A percentile compares a stretch with the other conserved stretches of the same genome.
phyloP scores from a whole-genome alignment of 345 rosid genomes.

The sweet orange (Citrus sinensis) region DVS_A1.0 CM039166.1:19052501-19053000 shows the following conservation, averaged over 20 bases:
- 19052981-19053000: background rate
- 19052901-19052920: slow-evolving; percentile 74
- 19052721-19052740: slow-evolving; percentile 96
- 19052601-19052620: slow-evolving; percentile 76
- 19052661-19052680: slow-evolving; percentile 89
- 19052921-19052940: slow-evolving; percentile 57
- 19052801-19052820: slow-evolving; percentile 69
- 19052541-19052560: background rate
- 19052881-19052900: slow-evolving; percentile 45
- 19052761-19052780: slow-evolving; percentile 92
- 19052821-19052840: slow-evolving; percentile 83
- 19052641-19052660: slow-evolving; percentile 99
- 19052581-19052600: slow-evolving; percentile 96
- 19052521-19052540: background rate
- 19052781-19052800: slow-evolving; percentile 60
- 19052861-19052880: slow-evolving; percentile 15
- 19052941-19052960: slow-evolving; percentile 65
- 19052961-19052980: slow-evolving; percentile 4
- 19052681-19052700: slow-evolving; percentile 98
- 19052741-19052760: slow-evolving; percentile 98
- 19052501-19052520: too few species aligned
- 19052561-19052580: slow-evolving; percentile 68
- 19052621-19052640: slow-evolving; percentile 71
- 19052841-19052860: slow-evolving; percentile 80
- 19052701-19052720: slow-evolving; percentile 87